Base-by-base conservation (phyloP, 2,329 filamentous ascomycete species). In the Neofusicoccum laricinum region DNA sequence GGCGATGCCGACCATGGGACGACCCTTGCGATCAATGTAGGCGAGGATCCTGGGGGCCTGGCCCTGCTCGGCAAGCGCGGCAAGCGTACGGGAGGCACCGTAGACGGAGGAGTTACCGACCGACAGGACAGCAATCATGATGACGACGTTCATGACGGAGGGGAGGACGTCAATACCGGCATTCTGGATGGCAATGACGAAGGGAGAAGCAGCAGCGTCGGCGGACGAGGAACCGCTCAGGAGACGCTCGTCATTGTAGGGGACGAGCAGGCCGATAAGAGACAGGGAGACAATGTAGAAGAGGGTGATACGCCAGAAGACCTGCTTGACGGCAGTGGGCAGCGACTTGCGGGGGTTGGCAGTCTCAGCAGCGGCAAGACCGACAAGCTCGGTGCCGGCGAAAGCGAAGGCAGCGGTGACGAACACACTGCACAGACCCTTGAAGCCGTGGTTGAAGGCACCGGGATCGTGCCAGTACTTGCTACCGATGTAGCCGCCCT, bases 61-160 rank as follows among this genome's bases (percentile, higher is more conserved):
- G 57, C 78, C 73, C 76, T 96, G 92, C 75, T 97, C 93, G 51
- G 93, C 93, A 1, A 97, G 85, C 2, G 93, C 93, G 25, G 93
- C 92, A 6, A 98, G 86, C 2, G 93, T 97, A 70, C 94, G 88
- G 1, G 92, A 96, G 25, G 92, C 94, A 41, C 93, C 94, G 72
- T 96, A 98, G 66, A 97, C 89, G 66, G 93, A 88, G 6, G 92
- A 94, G 78, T 97, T 97, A 65, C 93, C 93, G 66, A 97, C 93
- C 0, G 92, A 96, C 25, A 97, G 81, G 21, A 97, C 93, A 25
- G 93, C 90, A 67, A 96, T 87, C 73, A 97, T 87, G 75, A 97
- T 97, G 67, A 97, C 92, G 17, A 87, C 88, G 77, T 98, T 97
- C 90, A 97, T 96, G 63, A 97, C 85, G 0, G 90, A 93, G 1